Base-by-base conservation (phyloP, 176 grass and related monocot species). In the Eleusine coracana region DNA sequence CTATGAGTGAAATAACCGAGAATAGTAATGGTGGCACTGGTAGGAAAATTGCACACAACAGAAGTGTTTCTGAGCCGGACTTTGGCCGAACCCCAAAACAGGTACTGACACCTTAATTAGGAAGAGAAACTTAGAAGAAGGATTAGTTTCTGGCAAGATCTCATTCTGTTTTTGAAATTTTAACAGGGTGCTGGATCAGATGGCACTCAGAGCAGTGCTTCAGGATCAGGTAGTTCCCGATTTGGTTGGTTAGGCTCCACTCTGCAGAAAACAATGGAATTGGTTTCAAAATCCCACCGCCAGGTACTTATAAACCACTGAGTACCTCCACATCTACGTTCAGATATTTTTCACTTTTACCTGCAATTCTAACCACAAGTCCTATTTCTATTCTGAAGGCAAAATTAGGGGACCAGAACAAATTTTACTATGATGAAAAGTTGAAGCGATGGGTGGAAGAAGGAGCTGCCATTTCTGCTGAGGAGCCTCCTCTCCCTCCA, bases 401-500 rank as follows among this genome's bases (percentile, higher is more conserved):
- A 68, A 99, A 96, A 79, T 86, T 99, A 68, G 96, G 96, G 70
- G 85, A 99, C 37, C 79, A 84, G 61, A 99, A 99, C 74, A 99
- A 91, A 86, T 99, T 99, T 73, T 99, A 99, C 81, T 99, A 99
- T 61, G 91, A 99, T 36, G 96, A 92, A 42, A 93, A 96, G 55
- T 74, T 99, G 61, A 99, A 96, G 83, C 92, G 87, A 78, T 99
- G 96, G 96, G 96, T 99, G 48, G 93, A 99, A 83, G 91, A 99
- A 88, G 96, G 96, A 80, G 85, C 91, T 79, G 92, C 73, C 20
- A 75, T 88, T 88, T 91, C 89, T 68, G 86, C 86, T 0, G 92
- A 88, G 79, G 95, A 92, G 44, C 70, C 91, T 71, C 86, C 87
- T 42, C 91, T 96, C 50, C 83, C 93, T 37, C 96, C 96, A 59